phyloP scores from a whole-genome alignment of 768 basidiomycete species.

The Termitomyces sp. region DNA sequence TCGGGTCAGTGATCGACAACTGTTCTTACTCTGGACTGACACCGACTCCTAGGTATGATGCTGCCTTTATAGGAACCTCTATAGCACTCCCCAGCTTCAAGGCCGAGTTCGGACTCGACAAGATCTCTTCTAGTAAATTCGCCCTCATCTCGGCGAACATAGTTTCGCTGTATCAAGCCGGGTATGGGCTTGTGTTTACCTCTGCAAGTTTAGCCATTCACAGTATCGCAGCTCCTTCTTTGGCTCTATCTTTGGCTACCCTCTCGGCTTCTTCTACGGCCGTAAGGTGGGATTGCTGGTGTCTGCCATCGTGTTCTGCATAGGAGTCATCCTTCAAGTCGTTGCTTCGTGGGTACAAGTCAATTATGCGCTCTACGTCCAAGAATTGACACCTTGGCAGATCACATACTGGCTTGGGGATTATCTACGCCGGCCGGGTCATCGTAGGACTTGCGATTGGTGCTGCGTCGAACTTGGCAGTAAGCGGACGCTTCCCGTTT shows the following conservation, averaged over 20 bases:
- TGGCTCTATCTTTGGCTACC: slow-evolving; percentile 30
- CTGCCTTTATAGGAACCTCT: slow-evolving; percentile 41
- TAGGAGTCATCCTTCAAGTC: slow-evolving; percentile 34
- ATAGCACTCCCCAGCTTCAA: slow-evolving; percentile 38
- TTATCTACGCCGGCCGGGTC: slow-evolving; percentile 36
- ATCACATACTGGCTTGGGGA: slow-evolving; percentile 26
- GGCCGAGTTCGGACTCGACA: slow-evolving; percentile 32
- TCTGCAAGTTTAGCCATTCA: background rate
- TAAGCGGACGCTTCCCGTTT: slow-evolving; percentile 8
- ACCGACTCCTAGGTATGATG: slow-evolving; percentile 25
- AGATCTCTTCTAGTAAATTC: slow-evolving; percentile 22
- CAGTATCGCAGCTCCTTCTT: slow-evolving; percentile 27
- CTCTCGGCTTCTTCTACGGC: slow-evolving; percentile 32
- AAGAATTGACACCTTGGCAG: slow-evolving; percentile 7
- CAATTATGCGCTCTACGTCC: background rate
- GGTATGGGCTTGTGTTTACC: slow-evolving; percentile 15
- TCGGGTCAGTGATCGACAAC: slow-evolving; percentile 20
- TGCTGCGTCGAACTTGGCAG: slow-evolving; percentile 27
- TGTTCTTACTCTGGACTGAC: background rate
- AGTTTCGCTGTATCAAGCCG: slow-evolving; percentile 40
- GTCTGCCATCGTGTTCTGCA: slow-evolving; percentile 28
- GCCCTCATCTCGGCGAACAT: slow-evolving; percentile 35
- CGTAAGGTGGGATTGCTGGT: slow-evolving; percentile 28
- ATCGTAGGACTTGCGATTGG: slow-evolving; percentile 38
- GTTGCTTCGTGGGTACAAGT: slow-evolving; percentile 20